A percentile compares a stretch with the other conserved stretches of the same genome.
phyloP scores from a whole-genome alignment of 495 filamentous ascomycete species.

The Penicillium canescens region DNA sequence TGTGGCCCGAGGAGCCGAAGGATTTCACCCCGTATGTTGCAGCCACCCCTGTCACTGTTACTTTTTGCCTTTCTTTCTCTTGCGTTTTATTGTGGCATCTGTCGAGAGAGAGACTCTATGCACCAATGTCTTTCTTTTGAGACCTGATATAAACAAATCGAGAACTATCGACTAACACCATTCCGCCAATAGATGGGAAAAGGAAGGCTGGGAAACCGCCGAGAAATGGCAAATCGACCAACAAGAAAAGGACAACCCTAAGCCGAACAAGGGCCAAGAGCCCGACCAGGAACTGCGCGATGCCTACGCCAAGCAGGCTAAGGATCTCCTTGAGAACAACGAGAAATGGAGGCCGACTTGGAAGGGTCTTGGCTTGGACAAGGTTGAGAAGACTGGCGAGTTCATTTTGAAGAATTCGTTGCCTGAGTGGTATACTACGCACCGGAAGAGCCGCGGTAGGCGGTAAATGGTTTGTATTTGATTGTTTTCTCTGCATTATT shows the following conservation, averaged over 20 bases:
- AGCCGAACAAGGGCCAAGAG: slow-evolving; percentile 29
- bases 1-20: slow-evolving; percentile 69
- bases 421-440: slow-evolving; percentile 2
- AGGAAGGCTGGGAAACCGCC: slow-evolving; percentile 40
- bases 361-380: slow-evolving; percentile 41
- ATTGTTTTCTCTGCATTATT: slow-evolving; percentile 8
- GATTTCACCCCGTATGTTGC: slow-evolving; percentile 55
- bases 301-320: slow-evolving; percentile 52
- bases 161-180: slow-evolving; percentile 11
- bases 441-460: not conserved
- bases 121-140: not conserved
- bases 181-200: slow-evolving; percentile 50
- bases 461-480: slow-evolving; percentile 3
- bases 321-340: slow-evolving; percentile 51
- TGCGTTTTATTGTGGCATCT: slow-evolving; percentile 2
- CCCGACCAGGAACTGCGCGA: slow-evolving; percentile 28
- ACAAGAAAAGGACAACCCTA: slow-evolving; percentile 21
- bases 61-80: not conserved
- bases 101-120: not conserved
- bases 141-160: not conserved
- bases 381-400: slow-evolving; percentile 4
- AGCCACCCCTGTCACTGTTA: not conserved
- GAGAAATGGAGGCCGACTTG: slow-evolving; percentile 46
- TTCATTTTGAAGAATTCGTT: slow-evolving; percentile 3
- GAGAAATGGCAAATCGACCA: slow-evolving; percentile 26